Evolutionary conservation across 2,329 filamentous ascomycete genomes (phyloP), one percentile per base, ranked within the genome.

Genomic region (Aspergillus alliaceus): DNA sequence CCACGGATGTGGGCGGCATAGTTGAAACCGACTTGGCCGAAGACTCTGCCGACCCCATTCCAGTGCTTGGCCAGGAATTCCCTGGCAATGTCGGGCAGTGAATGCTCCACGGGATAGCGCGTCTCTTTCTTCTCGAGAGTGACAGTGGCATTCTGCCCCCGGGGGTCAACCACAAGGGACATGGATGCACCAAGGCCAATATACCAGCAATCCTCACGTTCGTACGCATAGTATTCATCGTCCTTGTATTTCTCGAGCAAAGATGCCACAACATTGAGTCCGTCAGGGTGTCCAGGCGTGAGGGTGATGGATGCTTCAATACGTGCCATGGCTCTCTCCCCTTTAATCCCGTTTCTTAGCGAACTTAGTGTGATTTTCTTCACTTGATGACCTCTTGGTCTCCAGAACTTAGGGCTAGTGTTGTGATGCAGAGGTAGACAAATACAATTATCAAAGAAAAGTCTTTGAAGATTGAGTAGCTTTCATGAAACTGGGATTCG

Each of bases 1-100:
- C 59, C 51, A 2, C 52, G 53, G 12, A 49, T 49, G 22, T 58
- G 57, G 3, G 59, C 51, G 6, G 59, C 54, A 29, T 59, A 63
- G 42, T 61, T 63, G n/a, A 59, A 63, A 11, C 61, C 61, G 7
- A 51, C 59, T 12, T 63, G 57, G 1, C 57, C 61, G 32, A 59
- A 63, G 14, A 61, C 37, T 25, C 27, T 59, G 46, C 35, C 6
- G 6, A 35, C 55, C 7, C 8, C 7, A 9, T 31, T 34, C 2
- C 20, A 31, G 25, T 61, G 34, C 9, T 52, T 29, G 2, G 39
- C 22, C 9, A 57, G 31, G 18, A 63, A 59, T 12, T 59, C 29
- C 37, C 53, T 46, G 9, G 53, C 49, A 40, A 58, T 9, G 15
- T 53, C 49, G 1, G 57, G 18, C 14, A 56, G n/a, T 1, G 57